Conservation (phyloP, 176 grass and related monocot genomes). For the Zea mays region DNA sequence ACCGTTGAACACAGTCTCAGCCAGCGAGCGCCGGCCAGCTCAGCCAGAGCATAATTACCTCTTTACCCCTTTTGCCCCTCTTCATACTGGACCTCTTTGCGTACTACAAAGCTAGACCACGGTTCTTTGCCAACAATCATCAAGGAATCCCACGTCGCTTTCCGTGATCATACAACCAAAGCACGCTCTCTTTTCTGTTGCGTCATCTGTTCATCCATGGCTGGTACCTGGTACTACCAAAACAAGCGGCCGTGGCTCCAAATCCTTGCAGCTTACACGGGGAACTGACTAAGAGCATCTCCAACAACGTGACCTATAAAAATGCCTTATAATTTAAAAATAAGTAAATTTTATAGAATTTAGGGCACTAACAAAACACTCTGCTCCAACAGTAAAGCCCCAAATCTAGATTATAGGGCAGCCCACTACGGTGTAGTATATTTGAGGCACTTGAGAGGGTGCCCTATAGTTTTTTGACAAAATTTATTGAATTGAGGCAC, state of each 20-base stretch:
- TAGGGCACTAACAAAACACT: too few species aligned
- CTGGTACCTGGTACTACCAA: too few species aligned
- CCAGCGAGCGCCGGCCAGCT: not conserved
- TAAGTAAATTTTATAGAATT: too few species aligned
- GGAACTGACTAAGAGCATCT: too few species aligned
- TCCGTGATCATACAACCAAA: conserved; percentile 1
- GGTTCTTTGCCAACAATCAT: conserved; percentile 33
- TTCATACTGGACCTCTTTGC: conserved; percentile 6
- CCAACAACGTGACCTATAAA: too few species aligned
- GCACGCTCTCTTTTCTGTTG: conserved; percentile 2
- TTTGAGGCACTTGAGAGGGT: too few species aligned
- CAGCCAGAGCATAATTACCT: not conserved
- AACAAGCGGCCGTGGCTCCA: not conserved
- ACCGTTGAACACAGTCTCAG: not conserved
- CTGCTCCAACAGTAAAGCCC: too few species aligned
- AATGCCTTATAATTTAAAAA: too few species aligned
- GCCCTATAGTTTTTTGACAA: too few species aligned
- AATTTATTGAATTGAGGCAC: too few species aligned
- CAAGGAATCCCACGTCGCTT: not conserved
- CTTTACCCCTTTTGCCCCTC: not conserved
- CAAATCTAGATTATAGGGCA: too few species aligned
- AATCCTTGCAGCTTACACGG: not conserved
- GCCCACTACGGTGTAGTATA: too few species aligned
- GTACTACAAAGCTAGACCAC: conserved; percentile 7
- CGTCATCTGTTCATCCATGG: not conserved